Evolutionary conservation across 1,284 basidiomycete species (phyloP).

Genomic region (Puccinia coronata): DNA sequence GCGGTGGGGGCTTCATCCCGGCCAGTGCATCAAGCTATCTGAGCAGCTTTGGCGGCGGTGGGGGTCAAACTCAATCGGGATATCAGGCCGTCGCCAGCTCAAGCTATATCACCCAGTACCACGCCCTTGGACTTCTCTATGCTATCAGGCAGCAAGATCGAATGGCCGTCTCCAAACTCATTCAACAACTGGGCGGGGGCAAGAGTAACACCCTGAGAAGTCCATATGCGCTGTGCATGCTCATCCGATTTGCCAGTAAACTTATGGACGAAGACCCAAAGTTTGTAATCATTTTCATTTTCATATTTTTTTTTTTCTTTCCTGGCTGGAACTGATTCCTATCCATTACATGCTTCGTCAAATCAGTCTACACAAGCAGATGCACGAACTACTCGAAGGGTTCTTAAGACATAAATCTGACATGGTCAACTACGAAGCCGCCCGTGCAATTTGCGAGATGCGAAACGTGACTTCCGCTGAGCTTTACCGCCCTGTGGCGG

Average conservation of each 20-base stretch:
- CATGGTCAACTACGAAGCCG: conserved; percentile 99
- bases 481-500: conserved; percentile 85
- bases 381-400: conserved; percentile 89
- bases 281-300: conserved; percentile 63
- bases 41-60: conserved; percentile 62
- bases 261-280: conserved; percentile 98
- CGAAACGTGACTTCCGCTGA: conserved; percentile 75
- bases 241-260: conserved; percentile 95
- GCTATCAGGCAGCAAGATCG: conserved; percentile 94
- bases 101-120: conserved; percentile 94
- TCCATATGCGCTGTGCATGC: conserved; percentile 98
- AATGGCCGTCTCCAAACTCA: conserved; percentile 99
- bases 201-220: conserved; percentile 82
- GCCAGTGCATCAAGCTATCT: conserved; percentile 70
- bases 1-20: conserved; percentile 50
- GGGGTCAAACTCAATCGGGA: conserved; percentile 58
- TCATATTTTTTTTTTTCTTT: neutral
- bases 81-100: conserved; percentile 80
- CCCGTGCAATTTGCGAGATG: conserved; percentile 95
- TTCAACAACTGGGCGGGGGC: conserved; percentile 84
- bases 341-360: neutral
- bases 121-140: conserved; percentile 90
- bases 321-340: neutral
- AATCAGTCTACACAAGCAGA: conserved; percentile 78
- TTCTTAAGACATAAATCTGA: conserved; percentile 98